Percentiles rank a stretch among this genome's conserved stretches.
Evolutionary conservation across 2,329 filamentous ascomycete species (phyloP).

Genomic region (Teratosphaeria zuluensis): DNA sequence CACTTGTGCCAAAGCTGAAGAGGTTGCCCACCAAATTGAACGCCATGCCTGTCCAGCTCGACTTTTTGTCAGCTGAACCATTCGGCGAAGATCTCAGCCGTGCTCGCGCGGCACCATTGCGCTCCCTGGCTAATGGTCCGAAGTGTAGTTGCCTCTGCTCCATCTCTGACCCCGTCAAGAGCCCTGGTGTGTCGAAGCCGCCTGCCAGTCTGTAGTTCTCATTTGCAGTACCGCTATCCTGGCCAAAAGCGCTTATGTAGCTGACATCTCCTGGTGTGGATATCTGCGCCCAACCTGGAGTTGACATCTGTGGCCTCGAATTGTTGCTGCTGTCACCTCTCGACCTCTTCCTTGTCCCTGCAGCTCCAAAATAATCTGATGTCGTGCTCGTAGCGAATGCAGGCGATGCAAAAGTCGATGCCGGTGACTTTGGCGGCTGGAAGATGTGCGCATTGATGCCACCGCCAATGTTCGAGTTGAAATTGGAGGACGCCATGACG

Average conservation of each 20-base stretch:
- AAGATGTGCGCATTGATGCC: conserved; percentile 27
- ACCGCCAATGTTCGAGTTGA: not conserved
- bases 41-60: conserved; percentile 47
- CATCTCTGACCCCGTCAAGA: conserved; percentile 28
- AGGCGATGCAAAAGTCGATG: conserved; percentile 22
- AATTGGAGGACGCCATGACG: not conserved
- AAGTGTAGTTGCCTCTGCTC: conserved; percentile 17
- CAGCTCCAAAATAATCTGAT: conserved; percentile 18
- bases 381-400: conserved; percentile 11
- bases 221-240: conserved; percentile 40
- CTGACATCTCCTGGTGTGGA: conserved; percentile 14
- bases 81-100: conserved; percentile 8
- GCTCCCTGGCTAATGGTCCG: conserved; percentile 25
- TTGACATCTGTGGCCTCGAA: conserved; percentile 3
- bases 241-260: conserved; percentile 8
- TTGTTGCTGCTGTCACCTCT: conserved; percentile 13
- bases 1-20: conserved; percentile 68
- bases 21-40: conserved; percentile 63
- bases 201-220: conserved; percentile 42
- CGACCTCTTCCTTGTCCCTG: conserved; percentile 21
- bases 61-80: conserved; percentile 6
- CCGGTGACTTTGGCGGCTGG: conserved; percentile 33
- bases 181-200: conserved; percentile 39
- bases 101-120: conserved; percentile 23
- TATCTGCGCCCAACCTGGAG: conserved; percentile 13